Base-by-base conservation (phyloP, 73 alveolate genomes). In the Paramecium bursaria region DNA sequence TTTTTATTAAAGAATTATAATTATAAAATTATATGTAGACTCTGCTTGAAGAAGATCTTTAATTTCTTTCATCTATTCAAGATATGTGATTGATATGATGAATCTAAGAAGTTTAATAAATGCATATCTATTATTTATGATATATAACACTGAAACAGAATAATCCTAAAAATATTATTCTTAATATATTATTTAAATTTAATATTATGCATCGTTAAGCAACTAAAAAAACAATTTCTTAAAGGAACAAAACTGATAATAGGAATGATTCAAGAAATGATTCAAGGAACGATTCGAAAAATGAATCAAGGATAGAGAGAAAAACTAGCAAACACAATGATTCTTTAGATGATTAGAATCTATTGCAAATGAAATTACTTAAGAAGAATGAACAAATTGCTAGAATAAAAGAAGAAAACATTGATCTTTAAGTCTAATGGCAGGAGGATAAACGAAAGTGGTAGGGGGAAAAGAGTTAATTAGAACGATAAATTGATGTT, bases 201-300 rank as follows among this genome's bases (percentile, higher is more conserved):
- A n/a, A n/a, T 67, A 35, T 21, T 33, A 67, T 67, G 82, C 44
- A 67, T 39, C 82, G 82, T 39, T 67, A 67, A 47, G 46, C 82
- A 67, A 67, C 82, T n/a, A 67, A 67, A 42, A 35, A 67, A 14
- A 67, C 60, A 39, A 25, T 67, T 42, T 67, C 82, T 25, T 67
- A 53, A 30, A 67, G 35, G 19, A 35, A 67, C 27, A 44, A 47
- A 30, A 67, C 60, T 39, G 82, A 67, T n/a, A 39, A 53, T 19
- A 47, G 82, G 21, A 67, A 67, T 42, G 82, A 67, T 39, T 39
- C 60, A 67, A 67, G 44, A 42, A 67, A 47, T n/a, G 44, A 57
- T 67, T 53, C 44, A 30, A 53, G 44, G 17, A 67, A 67, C 33
- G 53, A 67, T 4, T 67, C 82, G 50, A 44, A 47, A 30, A 67